A percentile compares a stretch with the other conserved stretches of the same genome.
Evolutionary conservation across 2,329 filamentous ascomycete genomes (phyloP).

Genomic region (Setomelanomma holmii): DNA sequence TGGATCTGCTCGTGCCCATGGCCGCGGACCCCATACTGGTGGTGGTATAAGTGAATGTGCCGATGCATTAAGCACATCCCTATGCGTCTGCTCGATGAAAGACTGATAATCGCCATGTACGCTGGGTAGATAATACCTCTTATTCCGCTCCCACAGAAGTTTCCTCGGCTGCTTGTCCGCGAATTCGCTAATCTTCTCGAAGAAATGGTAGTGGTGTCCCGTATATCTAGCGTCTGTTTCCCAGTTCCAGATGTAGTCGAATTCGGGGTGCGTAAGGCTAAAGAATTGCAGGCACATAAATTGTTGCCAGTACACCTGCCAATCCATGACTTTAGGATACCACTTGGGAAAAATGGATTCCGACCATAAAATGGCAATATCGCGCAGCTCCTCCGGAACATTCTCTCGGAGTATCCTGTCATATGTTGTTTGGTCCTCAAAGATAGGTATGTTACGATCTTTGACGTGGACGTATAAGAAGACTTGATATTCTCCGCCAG

Average conservation of each 20-base stretch:
- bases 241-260: constrained; percentile 84
- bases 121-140: constrained; percentile 62
- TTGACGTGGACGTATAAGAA: constrained; percentile 58
- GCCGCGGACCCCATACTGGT: constrained; percentile 83
- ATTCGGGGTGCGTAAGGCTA: constrained; percentile 76
- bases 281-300: constrained; percentile 80
- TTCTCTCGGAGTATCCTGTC: constrained; percentile 65
- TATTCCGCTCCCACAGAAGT: constrained; percentile 65
- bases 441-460: constrained; percentile 64
- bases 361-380: constrained; percentile 77
- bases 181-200: constrained; percentile 67
- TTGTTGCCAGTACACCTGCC: constrained; percentile 63
- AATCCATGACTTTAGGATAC: constrained; percentile 58
- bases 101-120: constrained; percentile 59
- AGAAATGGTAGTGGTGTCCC: constrained; percentile 82
- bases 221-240: constrained; percentile 82
- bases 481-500: constrained; percentile 58
- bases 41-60: constrained; percentile 55
- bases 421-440: constrained; percentile 66
- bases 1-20: constrained; percentile 62
- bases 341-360: constrained; percentile 59
- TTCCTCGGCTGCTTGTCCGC: constrained; percentile 63
- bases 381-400: constrained; percentile 73
- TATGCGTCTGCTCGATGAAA: constrained; percentile 54
- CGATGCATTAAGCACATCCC: constrained; percentile 49